Evolutionary conservation across 1,139 yeast species (phyloP), one percentile per base, ranked within the genome.

Genomic region (Saccharomyces hybrid): DNA sequence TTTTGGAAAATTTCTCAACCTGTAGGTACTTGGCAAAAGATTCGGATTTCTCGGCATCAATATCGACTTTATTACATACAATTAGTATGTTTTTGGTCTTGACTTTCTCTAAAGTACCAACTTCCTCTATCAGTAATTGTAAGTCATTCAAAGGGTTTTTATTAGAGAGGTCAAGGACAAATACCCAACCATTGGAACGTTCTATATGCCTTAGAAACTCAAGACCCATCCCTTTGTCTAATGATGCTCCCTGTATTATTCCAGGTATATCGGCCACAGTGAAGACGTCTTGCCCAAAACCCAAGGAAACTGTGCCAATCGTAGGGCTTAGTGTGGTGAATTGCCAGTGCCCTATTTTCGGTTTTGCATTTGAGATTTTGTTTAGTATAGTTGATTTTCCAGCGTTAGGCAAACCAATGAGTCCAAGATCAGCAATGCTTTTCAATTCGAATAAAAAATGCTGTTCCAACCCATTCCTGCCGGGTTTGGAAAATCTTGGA

Each of bases 201-300:
- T 93, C 99, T 52, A 93, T 83, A 68, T 93, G 99, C 56, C 97
- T 78, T 59, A 93, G 73, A 69, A 93, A 93, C 60, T 90, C 97
- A 51, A 89, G 77, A 0, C 99, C 99, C 88, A 93, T 86, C 2
- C 99, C 99, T 66, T 80, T 84, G 65, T 91, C 88, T 47, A 83
- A 75, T 1, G 83, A 77, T 0, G 99, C 98, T 8, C 96, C 98
- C 65, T 82, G 78, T 55, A 93, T 87, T 53, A 93, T 88, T 11
- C 99, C 99, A 0, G 99, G 99, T 57, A 93, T 93, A 73, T 93
- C 99, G 1, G 98, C 98, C 1, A 93, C 98, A 0, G 97, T 88
- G 67, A 91, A 90, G 0, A 89, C 85, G 8, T 80, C 82, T 58
- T 80, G 79, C 58, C 85, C 88, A 3, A 86, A 79, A 1, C 85